A percentile compares a stretch with the other conserved stretches of the same genome.
These are phyloP conservation scores for Pseudozyma hubeiensis DNA, from an alignment of 1,284 basidiomycete species.

Conservation along the genomic window DNA sequence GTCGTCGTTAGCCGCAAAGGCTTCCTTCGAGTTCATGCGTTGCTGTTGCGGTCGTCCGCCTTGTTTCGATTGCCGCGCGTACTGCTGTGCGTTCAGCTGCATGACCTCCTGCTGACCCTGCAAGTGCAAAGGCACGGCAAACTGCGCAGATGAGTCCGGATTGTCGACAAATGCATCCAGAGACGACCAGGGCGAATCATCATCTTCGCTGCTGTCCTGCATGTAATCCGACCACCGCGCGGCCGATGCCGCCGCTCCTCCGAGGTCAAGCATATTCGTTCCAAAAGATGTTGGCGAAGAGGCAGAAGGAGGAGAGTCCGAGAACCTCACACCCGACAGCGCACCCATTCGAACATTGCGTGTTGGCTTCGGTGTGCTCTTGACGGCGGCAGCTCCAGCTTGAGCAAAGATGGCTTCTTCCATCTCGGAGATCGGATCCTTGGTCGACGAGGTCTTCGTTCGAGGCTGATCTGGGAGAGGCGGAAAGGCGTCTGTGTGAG, in stretches of 20 bases:
- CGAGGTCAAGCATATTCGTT: neutral
- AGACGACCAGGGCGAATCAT: slow-evolving; percentile 58
- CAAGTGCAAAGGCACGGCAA: slow-evolving; percentile 33
- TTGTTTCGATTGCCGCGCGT: neutral
- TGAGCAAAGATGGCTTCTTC: slow-evolving; percentile 53
- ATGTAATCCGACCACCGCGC: slow-evolving; percentile 56
- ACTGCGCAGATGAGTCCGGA: slow-evolving; percentile 34
- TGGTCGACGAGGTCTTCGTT: neutral
- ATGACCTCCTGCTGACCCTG: slow-evolving; percentile 22
- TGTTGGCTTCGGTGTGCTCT: neutral
- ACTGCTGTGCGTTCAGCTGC: slow-evolving; percentile 19
- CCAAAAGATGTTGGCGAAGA: neutral
- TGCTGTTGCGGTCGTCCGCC: neutral
- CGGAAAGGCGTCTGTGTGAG: neutral
- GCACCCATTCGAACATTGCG: slow-evolving; percentile 3
- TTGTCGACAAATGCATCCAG: slow-evolving; percentile 57
- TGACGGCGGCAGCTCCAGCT: slow-evolving; percentile 44
- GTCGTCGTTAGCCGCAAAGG: slow-evolving; percentile 26
- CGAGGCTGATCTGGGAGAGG: neutral
- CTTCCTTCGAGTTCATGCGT: slow-evolving; percentile 2
- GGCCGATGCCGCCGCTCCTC: slow-evolving; percentile 2
- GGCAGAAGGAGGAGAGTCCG: slow-evolving; percentile 25
- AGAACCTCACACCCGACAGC: slow-evolving; percentile 22
- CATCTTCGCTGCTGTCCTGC: slow-evolving; percentile 25
- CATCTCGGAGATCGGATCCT: slow-evolving; percentile 39